A percentile compares a stretch with the other conserved stretches of the same genome.
These are phyloP conservation scores for Zygoascus flipseniorum DNA, from an alignment of 805 yeast species.

Conservation along the genomic window DNA sequence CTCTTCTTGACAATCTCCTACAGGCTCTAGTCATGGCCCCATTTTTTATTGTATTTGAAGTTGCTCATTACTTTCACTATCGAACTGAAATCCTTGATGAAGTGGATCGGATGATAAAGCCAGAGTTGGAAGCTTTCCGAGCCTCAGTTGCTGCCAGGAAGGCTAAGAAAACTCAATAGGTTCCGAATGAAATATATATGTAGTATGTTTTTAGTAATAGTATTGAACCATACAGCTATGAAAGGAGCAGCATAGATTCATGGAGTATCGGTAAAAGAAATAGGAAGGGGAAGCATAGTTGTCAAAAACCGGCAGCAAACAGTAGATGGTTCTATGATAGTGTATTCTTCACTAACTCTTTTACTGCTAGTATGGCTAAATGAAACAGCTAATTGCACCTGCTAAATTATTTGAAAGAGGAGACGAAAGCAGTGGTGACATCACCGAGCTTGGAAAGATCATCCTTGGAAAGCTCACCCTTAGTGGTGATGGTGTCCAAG, in stretches of 20 bases:
- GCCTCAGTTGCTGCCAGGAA: neutral
- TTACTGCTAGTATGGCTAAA: neutral
- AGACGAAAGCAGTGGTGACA: conserved; percentile 87
- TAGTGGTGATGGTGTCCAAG: conserved; percentile 72
- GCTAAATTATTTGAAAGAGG: conserved; percentile 48
- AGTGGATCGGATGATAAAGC: conserved; percentile 37
- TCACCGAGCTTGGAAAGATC: conserved; percentile 77
- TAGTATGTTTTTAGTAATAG: too few species aligned
- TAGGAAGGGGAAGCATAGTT: too few species aligned
- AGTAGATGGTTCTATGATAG: neutral
- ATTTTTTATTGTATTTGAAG: conserved; percentile 74
- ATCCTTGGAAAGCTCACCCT: conserved; percentile 89
- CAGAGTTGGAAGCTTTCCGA: neutral
- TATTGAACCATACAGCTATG: too few species aligned
- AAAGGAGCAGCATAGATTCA: too few species aligned
- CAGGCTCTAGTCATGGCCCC: conserved; percentile 92
- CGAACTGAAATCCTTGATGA: conserved; percentile 40
- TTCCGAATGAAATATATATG: neutral
- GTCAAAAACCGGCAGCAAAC: too few species aligned
- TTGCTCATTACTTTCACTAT: conserved; percentile 60
- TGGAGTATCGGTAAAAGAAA: too few species aligned
- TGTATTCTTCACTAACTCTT: neutral
- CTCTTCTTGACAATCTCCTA: conserved; percentile 68
- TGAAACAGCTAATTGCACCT: neutral
- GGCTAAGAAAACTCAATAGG: neutral